phyloP scores from a whole-genome alignment of 305 asterid species.

The Fraxinus velutina region DNA sequence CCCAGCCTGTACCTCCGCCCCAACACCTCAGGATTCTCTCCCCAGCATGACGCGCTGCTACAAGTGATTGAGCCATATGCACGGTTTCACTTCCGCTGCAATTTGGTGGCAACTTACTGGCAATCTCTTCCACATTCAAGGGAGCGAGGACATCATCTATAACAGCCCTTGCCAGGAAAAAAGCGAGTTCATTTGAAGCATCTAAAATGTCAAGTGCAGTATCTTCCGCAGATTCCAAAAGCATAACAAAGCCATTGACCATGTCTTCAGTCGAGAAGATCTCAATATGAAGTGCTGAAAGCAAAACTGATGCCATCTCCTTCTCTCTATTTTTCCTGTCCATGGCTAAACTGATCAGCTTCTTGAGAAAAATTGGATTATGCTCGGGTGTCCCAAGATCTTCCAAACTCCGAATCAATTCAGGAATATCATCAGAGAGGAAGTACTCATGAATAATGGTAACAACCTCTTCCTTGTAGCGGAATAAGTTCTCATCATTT shows the following conservation, averaged over 20 bases:
- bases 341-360: constrained; percentile 80
- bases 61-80: constrained; percentile 62
- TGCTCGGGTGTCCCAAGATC: constrained; percentile 67
- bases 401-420: constrained; percentile 72
- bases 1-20: constrained; percentile 99
- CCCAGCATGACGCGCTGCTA: constrained; percentile 96
- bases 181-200: constrained; percentile 83
- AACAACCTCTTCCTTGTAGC: constrained; percentile 63
- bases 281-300: constrained; percentile 84
- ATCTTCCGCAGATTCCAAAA: constrained; percentile 86
- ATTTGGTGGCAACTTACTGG: constrained; percentile 51
- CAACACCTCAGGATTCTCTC: constrained; percentile 97
- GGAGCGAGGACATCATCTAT: constrained; percentile 92
- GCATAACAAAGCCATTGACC: constrained; percentile 76
- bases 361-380: constrained; percentile 79
- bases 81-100: constrained; percentile 81
- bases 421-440: constrained; percentile 86
- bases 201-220: constrained; percentile 87
- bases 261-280: constrained; percentile 80
- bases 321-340: constrained; percentile 89
- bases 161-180: constrained; percentile 82
- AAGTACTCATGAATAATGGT: constrained; percentile 75
- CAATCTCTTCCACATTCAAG: constrained; percentile 72
- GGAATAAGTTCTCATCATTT: constrained; percentile 44
- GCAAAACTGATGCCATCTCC: constrained; percentile 92